A percentile compares a stretch with the other conserved stretches of the same genome.
Evolutionary conservation across 495 filamentous ascomycete genomes (phyloP).

Genomic region (Penicillium salamii): DNA sequence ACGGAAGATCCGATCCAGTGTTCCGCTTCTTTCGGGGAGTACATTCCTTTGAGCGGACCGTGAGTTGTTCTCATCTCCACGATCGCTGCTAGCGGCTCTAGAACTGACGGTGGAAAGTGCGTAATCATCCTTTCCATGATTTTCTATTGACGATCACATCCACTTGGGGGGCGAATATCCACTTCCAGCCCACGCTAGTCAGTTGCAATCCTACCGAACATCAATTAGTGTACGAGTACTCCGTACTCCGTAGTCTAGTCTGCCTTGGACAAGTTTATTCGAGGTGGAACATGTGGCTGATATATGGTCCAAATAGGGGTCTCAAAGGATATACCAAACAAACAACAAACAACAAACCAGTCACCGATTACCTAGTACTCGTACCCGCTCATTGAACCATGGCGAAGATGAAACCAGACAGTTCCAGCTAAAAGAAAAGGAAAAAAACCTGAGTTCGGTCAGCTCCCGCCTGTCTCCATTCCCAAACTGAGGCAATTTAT

Average conservation of each 20-base stretch:
- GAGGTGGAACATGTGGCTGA: too few species aligned
- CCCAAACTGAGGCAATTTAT: not conserved
- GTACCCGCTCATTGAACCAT: too few species aligned
- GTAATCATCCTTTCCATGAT: constrained; percentile 11
- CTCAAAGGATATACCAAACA: too few species aligned
- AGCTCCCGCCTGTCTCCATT: not conserved
- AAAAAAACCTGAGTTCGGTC: not conserved
- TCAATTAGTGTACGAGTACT: too few species aligned
- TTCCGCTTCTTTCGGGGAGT: not conserved
- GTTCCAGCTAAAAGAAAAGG: not conserved
- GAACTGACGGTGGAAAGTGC: not conserved
- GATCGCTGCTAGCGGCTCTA: constrained; percentile 23
- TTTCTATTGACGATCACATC: constrained; percentile 5
- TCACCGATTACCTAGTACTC: too few species aligned
- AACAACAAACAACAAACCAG: too few species aligned
- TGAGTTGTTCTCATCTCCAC: constrained; percentile 5
- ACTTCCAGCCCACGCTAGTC: constrained; percentile 2
- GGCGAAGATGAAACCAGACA: not conserved
- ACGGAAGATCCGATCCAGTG: too few species aligned
- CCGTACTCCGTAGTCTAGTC: too few species aligned
- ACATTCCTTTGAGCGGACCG: not conserved
- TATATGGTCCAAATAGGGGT: too few species aligned
- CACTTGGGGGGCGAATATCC: not conserved
- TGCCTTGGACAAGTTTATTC: too few species aligned
- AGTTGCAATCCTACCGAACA: not conserved